phyloP scores from a whole-genome alignment of 345 rosid species.

The Lepidium aucheri region DNA sequence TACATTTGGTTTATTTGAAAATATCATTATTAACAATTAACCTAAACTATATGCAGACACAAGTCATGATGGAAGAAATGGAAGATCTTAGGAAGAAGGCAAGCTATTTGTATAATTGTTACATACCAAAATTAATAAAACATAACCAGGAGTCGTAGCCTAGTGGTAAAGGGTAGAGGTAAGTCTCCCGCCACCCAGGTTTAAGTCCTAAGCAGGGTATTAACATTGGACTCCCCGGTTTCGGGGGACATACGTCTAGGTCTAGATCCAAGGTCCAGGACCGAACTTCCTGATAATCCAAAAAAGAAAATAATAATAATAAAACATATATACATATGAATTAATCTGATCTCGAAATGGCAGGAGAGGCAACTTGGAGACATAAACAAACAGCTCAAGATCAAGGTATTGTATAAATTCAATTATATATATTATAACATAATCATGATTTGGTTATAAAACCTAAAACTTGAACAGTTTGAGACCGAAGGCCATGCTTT shows the following conservation, averaged over 20 bases:
- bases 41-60: conserved; percentile 37
- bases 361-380: conserved; percentile 92
- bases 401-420: conserved; percentile 34
- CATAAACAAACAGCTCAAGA: conserved; percentile 74
- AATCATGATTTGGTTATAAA: not conserved
- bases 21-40: not conserved
- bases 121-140: too few species aligned
- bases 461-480: conserved; percentile 30
- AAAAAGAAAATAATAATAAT: too few species aligned
- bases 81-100: conserved; percentile 82
- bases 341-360: not conserved
- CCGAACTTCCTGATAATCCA: too few species aligned
- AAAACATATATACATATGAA: not conserved
- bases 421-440: not conserved
- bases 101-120: not conserved
- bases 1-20: not conserved
- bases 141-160: too few species aligned
- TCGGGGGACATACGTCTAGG: too few species aligned
- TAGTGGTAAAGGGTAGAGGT: too few species aligned
- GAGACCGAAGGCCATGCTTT: conserved; percentile 57
- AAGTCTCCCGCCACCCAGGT: too few species aligned
- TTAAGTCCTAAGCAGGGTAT: too few species aligned
- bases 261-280: too few species aligned
- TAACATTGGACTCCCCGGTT: too few species aligned
- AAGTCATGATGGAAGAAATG: conserved; percentile 74